A percentile compares a stretch with the other conserved stretches of the same genome.
phyloP scores from a whole-genome alignment of 139 green algal genomes.

The Tetradesmus lagerheimii region DNA sequence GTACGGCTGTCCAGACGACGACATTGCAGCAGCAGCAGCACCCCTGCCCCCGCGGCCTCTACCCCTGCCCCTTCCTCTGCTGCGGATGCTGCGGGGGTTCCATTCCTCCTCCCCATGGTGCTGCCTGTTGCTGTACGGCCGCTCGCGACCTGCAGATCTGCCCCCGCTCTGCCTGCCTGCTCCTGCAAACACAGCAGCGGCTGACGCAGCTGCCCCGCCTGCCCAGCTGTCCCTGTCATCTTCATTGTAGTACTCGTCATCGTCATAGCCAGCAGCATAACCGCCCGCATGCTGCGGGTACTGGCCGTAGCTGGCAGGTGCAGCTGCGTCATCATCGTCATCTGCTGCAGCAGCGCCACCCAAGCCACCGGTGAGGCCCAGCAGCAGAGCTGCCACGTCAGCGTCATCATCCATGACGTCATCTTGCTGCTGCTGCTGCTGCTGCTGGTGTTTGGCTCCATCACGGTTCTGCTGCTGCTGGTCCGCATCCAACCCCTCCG shows the following conservation, averaged over 20 bases:
- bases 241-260: slow-evolving; percentile 3
- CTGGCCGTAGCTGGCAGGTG: not conserved
- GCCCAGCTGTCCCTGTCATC: not conserved
- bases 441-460: not conserved
- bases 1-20: not conserved
- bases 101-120: slow-evolving; percentile 23
- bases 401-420: slow-evolving; percentile 17
- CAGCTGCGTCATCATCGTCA: not conserved
- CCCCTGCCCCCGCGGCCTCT: not conserved
- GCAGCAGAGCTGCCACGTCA: slow-evolving; percentile 40
- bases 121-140: slow-evolving; percentile 4
- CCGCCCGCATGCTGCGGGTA: not conserved
- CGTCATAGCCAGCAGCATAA: slow-evolving; percentile 18
- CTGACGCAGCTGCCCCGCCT: not conserved
- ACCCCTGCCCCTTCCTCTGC: slow-evolving; percentile 1
- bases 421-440: not conserved
- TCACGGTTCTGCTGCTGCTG: not conserved
- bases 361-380: slow-evolving; percentile 14
- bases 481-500: not conserved
- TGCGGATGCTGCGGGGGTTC: slow-evolving; percentile 6
- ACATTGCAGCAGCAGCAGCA: not conserved
- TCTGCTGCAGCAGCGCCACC: not conserved
- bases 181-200: not conserved
- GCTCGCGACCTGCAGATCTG: not conserved
- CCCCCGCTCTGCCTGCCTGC: not conserved